phyloP scores from a whole-genome alignment of 495 filamentous ascomycete species.

The Tuber borchii region DNA sequence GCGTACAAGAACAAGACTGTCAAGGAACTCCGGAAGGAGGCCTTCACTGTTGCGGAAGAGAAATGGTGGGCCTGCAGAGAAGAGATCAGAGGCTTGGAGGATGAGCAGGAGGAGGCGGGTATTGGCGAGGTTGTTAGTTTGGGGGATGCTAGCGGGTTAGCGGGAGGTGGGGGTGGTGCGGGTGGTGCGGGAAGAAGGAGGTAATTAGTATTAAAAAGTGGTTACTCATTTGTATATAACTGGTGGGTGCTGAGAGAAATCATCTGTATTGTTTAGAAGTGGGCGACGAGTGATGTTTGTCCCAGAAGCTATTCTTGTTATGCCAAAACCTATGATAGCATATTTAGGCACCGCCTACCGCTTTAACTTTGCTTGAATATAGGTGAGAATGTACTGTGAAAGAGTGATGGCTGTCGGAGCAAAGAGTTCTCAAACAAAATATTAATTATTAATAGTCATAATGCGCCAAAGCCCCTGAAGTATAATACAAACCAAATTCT shows the following conservation, averaged over 20 bases:
- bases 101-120: constrained; percentile 91
- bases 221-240: not conserved
- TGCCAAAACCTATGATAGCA: not conserved
- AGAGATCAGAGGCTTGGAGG: constrained; percentile 85
- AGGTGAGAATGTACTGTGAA: not conserved
- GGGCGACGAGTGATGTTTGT: not conserved
- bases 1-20: constrained; percentile 57
- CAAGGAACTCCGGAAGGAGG: constrained; percentile 85
- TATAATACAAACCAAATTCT: not conserved
- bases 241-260: not conserved
- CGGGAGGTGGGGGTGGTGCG: constrained; percentile 54
- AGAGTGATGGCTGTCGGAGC: not conserved
- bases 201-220: not conserved
- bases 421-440: not conserved
- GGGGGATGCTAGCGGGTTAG: constrained; percentile 56
- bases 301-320: not conserved
- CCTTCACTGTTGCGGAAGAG: constrained; percentile 82
- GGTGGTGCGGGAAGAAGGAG: constrained; percentile 45
- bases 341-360: not conserved
- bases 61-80: constrained; percentile 99
- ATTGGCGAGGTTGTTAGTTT: constrained; percentile 92
- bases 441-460: constrained; percentile 1
- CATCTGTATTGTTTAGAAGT: not conserved
- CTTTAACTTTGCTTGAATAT: fast-evolving
- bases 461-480: not conserved